A percentile compares a stretch with the other conserved stretches of the same genome.
These are phyloP conservation scores for Colletotrichum endophyticum DNA, from an alignment of 2,329 filamentous ascomycete species.

Conservation along the genomic window DNA sequence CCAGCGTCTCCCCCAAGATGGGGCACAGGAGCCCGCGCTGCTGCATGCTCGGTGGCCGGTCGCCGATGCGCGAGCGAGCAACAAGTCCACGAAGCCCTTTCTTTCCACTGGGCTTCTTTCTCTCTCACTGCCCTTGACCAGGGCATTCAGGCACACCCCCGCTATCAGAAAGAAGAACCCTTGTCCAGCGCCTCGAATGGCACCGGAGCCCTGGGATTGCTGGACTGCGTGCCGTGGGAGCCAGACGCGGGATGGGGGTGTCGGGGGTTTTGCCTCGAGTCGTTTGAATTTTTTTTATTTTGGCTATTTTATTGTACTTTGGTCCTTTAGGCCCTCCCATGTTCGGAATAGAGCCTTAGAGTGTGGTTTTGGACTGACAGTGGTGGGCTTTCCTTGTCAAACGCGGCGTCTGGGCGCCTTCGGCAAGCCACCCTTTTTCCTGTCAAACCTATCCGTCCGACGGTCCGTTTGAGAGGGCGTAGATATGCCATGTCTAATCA, in stretches of 20 bases:
- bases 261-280: not conserved
- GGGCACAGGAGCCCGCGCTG: not conserved
- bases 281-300: not conserved
- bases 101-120: not conserved
- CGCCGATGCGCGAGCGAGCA: not conserved
- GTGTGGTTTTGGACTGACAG: not conserved
- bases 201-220: slow-evolving; percentile 9
- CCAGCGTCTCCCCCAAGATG: not conserved
- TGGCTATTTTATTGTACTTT: not conserved
- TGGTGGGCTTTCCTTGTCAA: not conserved
- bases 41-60: slow-evolving; percentile 19
- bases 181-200: not conserved
- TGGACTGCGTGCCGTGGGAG: not conserved
- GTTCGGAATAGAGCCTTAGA: not conserved
- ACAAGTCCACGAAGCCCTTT: not conserved
- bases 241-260: not conserved
- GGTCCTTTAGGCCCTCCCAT: not conserved
- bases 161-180: not conserved
- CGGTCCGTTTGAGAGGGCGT: not conserved
- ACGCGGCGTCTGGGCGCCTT: not conserved
- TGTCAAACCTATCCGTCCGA: not conserved
- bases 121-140: not conserved
- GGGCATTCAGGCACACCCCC: not conserved
- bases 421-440: not conserved
- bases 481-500: not conserved